A percentile compares a stretch with the other conserved stretches of the same genome.
These are phyloP conservation scores for Cinnamomum chago DNA, from an alignment of 164 flowering plant genomes.

Conservation along the genomic window DNA sequence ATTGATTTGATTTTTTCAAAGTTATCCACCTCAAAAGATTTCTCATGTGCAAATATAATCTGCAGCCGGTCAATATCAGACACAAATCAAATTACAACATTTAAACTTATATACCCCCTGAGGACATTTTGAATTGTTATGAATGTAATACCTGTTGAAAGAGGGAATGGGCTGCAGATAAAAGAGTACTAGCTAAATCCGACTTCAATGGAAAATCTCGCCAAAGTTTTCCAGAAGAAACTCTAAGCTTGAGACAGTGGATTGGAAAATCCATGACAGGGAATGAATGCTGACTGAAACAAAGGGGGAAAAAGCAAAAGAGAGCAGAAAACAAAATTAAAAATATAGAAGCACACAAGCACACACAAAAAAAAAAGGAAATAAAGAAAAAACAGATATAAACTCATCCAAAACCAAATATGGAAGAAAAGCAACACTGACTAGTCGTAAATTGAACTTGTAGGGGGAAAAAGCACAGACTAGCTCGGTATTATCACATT, in stretches of 20 bases:
- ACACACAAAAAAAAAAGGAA: background rate
- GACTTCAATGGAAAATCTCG: constrained; percentile 22
- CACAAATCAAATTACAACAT: background rate
- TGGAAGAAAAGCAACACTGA: background rate
- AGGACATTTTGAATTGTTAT: background rate
- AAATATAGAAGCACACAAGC: background rate
- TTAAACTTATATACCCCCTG: background rate
- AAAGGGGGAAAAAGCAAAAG: background rate
- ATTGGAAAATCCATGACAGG: constrained; percentile 49
- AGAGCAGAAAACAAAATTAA: background rate
- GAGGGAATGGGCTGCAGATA: constrained; percentile 48
- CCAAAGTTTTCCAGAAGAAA: constrained; percentile 58
- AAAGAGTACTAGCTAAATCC: constrained; percentile 31
- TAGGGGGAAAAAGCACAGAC: background rate
- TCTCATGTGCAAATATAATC: constrained; percentile 70
- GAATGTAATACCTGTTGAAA: constrained; percentile 55
- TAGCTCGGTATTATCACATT: background rate
- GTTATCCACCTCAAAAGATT: constrained; percentile 51
- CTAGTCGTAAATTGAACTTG: background rate
- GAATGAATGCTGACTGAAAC: constrained; percentile 37
- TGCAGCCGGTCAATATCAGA: constrained; percentile 25
- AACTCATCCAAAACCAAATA: background rate
- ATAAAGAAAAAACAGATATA: background rate
- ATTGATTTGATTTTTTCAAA: constrained; percentile 44
- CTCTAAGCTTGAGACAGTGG: constrained; percentile 52